Evolutionary conservation across 495 filamentous ascomycete species (phyloP).

Genomic region (Wilcoxina mikolae): DNA sequence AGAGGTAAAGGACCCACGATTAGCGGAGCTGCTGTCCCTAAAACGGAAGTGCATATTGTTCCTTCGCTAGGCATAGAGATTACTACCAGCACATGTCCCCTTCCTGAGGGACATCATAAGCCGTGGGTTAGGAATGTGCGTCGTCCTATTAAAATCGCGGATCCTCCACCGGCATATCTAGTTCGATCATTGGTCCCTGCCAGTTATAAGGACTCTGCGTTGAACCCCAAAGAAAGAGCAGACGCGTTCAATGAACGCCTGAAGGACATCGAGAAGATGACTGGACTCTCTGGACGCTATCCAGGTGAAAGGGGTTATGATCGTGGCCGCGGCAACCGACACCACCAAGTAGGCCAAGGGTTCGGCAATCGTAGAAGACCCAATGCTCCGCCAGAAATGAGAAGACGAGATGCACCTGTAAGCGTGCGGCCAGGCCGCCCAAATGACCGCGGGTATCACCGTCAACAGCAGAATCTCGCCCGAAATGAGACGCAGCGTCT

Average conservation of each 20-base stretch:
- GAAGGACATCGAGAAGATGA: not conserved
- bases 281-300: not conserved
- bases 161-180: not conserved
- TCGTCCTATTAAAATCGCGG: not conserved
- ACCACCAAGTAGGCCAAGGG: not conserved
- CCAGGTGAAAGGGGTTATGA: not conserved
- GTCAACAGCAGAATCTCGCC: not conserved
- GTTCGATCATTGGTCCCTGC: not conserved
- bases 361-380: not conserved
- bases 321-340: not conserved
- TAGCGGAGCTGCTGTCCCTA: not conserved
- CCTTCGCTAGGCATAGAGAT: not conserved
- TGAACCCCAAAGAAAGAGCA: not conserved
- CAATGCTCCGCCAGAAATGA: too few species aligned
- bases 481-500: too few species aligned
- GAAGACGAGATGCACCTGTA: not conserved
- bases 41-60: not conserved
- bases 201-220: constrained; percentile 1
- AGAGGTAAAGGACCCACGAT: not conserved
- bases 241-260: not conserved
- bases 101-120: not conserved
- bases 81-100: not conserved
- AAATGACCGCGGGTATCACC: not conserved
- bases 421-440: not conserved
- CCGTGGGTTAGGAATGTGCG: not conserved